These are phyloP conservation scores for Moesziomyces parantarcticus DNA, from an alignment of 1,284 basidiomycete genomes.

Conservation along the genomic window DNA sequence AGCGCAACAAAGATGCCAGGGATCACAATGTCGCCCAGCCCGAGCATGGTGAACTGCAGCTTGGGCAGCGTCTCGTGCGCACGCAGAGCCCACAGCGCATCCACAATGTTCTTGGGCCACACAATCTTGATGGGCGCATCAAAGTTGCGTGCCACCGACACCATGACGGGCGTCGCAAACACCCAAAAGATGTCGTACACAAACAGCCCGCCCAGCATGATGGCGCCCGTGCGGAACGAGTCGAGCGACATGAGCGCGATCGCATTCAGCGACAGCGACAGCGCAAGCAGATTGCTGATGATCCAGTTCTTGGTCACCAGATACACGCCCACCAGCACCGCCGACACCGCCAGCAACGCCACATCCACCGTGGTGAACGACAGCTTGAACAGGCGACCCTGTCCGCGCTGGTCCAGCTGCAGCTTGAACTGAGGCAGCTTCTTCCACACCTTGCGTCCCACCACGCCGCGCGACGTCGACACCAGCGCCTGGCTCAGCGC, in stretches of 20 bases:
- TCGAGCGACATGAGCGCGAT: constrained; percentile 86
- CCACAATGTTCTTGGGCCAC: constrained; percentile 68
- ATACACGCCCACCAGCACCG: constrained; percentile 78
- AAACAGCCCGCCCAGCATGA: constrained; percentile 74
- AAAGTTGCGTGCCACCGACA: constrained; percentile 82
- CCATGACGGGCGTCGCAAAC: constrained; percentile 66
- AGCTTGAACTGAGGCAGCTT: constrained; percentile 49
- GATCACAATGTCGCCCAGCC: constrained; percentile 88
- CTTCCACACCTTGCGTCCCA: constrained; percentile 42
- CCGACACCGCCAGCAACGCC: constrained; percentile 75
- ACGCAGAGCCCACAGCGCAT: constrained; percentile 25
- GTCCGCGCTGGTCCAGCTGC: constrained; percentile 33
- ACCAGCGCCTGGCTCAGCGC: constrained; percentile 54
- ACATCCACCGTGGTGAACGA: constrained; percentile 72
- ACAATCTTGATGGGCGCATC: constrained; percentile 85
- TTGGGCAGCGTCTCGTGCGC: constrained; percentile 33
- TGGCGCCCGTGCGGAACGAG: constrained; percentile 86
- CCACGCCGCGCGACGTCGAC: constrained; percentile 20
- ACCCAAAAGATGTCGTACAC: constrained; percentile 68
- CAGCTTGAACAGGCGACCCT: constrained; percentile 47
- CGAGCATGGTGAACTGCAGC: constrained; percentile 86
- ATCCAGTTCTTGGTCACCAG: constrained; percentile 74
- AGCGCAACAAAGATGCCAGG: constrained; percentile 90
- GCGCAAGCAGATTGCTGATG: constrained; percentile 81
- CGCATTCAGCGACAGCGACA: constrained; percentile 86